A percentile compares a stretch with the other conserved stretches of the same genome.
Evolutionary conservation across 148 eudicot species (phyloP).

Genomic region (Diospyros lotus): DNA sequence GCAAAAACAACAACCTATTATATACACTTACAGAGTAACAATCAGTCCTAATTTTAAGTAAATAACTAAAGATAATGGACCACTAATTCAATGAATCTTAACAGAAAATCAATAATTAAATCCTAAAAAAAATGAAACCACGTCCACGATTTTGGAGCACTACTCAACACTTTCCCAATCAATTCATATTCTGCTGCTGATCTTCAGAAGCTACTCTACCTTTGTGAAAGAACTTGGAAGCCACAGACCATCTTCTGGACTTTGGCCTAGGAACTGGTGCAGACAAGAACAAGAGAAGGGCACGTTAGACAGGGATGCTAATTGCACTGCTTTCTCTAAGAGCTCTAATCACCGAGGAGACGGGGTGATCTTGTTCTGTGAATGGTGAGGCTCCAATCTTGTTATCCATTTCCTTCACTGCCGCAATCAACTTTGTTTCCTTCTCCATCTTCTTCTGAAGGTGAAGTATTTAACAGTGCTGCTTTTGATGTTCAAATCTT

Average conservation of each 20-base stretch:
- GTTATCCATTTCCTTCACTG: conserved; percentile 26
- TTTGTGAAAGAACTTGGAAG: conserved; percentile 30
- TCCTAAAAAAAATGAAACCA: no score
- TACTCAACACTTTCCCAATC: no score
- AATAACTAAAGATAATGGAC: no score
- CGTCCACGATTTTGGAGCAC: no score
- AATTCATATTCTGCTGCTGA: conserved; percentile 15
- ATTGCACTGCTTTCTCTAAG: conserved; percentile 29
- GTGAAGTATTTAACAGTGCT: conserved; percentile 5
- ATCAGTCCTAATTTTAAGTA: no score
- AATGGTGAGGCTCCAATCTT: conserved; percentile 3
- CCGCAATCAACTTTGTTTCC: conserved; percentile 15
- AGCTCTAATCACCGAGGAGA: conserved; percentile 25
- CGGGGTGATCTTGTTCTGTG: conserved; percentile 24
- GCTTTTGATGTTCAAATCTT: conserved; percentile 5
- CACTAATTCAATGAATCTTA: no score
- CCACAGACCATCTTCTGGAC: conserved; percentile 24
- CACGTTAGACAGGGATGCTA: conserved; percentile 20
- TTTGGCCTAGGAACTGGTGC: conserved; percentile 22
- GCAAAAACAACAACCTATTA: no score
- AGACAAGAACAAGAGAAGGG: conserved; percentile 27
- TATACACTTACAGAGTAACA: no score
- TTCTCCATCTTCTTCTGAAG: conserved; percentile 30
- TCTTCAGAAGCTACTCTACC: conserved; percentile 14
- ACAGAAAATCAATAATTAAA: no score